Conservation (phyloP, 305 asterid species). For the Ilex paraguariensis region DNA sequence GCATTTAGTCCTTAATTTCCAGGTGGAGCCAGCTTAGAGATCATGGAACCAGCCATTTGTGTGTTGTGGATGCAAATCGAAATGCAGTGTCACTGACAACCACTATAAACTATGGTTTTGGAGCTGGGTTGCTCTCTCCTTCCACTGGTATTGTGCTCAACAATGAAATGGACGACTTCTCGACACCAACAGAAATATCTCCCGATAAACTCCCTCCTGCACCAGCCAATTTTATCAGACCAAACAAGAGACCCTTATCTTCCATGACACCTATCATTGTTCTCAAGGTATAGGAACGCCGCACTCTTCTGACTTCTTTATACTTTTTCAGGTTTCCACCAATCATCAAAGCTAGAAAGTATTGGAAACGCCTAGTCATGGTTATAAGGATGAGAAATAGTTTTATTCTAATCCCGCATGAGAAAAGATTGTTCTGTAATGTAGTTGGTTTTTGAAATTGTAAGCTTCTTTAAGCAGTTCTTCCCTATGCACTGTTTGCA, state of each 20-base stretch:
- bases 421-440: too few relatives aligned
- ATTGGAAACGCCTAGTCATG: too few relatives aligned
- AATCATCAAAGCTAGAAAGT: too few relatives aligned
- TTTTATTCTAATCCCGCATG: too few relatives aligned
- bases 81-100: constrained; percentile 91
- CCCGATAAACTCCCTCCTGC: constrained; percentile 75
- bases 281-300: constrained; percentile 54
- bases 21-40: constrained; percentile 82
- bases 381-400: too few relatives aligned
- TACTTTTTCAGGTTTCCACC: too few relatives aligned
- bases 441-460: too few relatives aligned
- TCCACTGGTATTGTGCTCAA: constrained; percentile 84
- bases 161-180: constrained; percentile 93
- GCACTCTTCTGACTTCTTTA: too few relatives aligned
- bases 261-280: constrained; percentile 81
- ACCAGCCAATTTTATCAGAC: constrained; percentile 74
- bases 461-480: too few relatives aligned
- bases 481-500: constrained; percentile 10
- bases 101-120: constrained; percentile 66
- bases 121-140: constrained; percentile 73
- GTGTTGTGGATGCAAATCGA: constrained; percentile 75
- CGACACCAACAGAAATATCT: constrained; percentile 55
- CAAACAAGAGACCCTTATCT: constrained; percentile 83
- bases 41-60: constrained; percentile 83
- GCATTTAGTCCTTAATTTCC: constrained; percentile 7